phyloP scores from a whole-genome alignment of 495 filamentous ascomycete species.

The Pyrenula massariospora region DNA sequence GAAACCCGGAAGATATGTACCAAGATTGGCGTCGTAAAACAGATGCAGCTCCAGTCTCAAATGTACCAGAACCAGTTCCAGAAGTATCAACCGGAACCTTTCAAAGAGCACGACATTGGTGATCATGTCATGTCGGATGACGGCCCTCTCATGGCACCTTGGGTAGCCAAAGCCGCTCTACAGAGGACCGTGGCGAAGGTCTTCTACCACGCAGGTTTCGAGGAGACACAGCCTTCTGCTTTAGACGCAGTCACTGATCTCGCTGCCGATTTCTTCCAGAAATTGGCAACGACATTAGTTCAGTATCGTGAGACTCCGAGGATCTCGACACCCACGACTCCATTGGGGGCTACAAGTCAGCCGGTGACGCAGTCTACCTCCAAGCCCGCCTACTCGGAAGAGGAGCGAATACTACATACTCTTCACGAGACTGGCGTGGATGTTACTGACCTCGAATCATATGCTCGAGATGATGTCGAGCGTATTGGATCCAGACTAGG shows the following conservation, averaged over 20 bases:
- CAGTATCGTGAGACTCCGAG: constrained; percentile 75
- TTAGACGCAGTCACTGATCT: constrained; percentile 85
- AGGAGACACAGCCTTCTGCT: constrained; percentile 92
- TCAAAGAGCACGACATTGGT: constrained; percentile 73
- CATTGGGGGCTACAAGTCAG: constrained; percentile 14
- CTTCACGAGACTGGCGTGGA: constrained; percentile 72
- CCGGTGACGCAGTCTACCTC: constrained; percentile 29
- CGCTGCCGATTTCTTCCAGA: constrained; percentile 78
- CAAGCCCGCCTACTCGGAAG: constrained; percentile 58
- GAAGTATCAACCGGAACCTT: constrained; percentile 89
- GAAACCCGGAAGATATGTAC: constrained; percentile 92
- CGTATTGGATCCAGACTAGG: constrained; percentile 72
- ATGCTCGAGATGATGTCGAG: constrained; percentile 90
- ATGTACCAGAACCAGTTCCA: constrained; percentile 98
- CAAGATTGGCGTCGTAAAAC: constrained; percentile 94
- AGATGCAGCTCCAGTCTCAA: constrained; percentile 98
- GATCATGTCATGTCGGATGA: constrained; percentile 78
- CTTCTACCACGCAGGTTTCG: constrained; percentile 93
- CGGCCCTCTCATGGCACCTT: constrained; percentile 72
- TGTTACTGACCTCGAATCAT: constrained; percentile 69
- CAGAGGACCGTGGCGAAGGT: constrained; percentile 88
- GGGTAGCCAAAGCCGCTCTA: constrained; percentile 67
- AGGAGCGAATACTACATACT: constrained; percentile 80
- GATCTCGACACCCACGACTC: constrained; percentile 29
- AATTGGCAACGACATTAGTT: constrained; percentile 66